Evolutionary conservation across 495 filamentous ascomycete species (phyloP).

Genomic region (Poronia punctata): DNA sequence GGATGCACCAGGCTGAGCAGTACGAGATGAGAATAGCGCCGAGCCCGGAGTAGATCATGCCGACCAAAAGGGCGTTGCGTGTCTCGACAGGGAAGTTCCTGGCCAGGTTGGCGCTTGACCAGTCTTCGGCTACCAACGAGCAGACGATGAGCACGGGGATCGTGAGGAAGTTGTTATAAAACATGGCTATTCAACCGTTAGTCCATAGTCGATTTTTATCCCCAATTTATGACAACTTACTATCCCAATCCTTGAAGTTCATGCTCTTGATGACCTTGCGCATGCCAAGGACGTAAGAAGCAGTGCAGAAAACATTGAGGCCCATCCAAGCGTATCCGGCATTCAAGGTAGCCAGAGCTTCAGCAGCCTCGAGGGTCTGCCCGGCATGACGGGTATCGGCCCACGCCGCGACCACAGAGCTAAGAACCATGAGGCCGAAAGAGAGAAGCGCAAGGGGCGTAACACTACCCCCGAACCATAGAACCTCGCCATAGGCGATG

Average conservation of each 20-base stretch:
- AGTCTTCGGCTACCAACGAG: slow-evolving; percentile 84
- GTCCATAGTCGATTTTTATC: slow-evolving; percentile 5
- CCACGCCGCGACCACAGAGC: slow-evolving; percentile 93
- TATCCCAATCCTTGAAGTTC: slow-evolving; percentile 99
- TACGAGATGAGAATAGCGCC: slow-evolving; percentile 98
- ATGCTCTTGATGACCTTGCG: slow-evolving; percentile 98
- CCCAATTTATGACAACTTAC: too few relatives aligned
- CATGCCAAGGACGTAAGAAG: slow-evolving; percentile 87
- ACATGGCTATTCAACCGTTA: slow-evolving; percentile 72
- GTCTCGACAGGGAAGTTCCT: slow-evolving; percentile 79
- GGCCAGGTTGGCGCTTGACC: slow-evolving; percentile 75
- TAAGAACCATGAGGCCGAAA: slow-evolving; percentile 96
- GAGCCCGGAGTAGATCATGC: slow-evolving; percentile 91
- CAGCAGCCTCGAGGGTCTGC: slow-evolving; percentile 54
- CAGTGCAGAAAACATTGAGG: slow-evolving; percentile 93
- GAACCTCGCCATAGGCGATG: slow-evolving; percentile 95
- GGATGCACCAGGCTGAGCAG: slow-evolving; percentile 96
- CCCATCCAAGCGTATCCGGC: slow-evolving; percentile 98
- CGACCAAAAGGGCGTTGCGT: slow-evolving; percentile 67
- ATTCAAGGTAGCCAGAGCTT: slow-evolving; percentile 80
- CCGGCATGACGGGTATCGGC: slow-evolving; percentile 90
- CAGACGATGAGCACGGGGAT: slow-evolving; percentile 84
- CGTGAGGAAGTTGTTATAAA: slow-evolving; percentile 98
- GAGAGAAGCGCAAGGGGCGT: slow-evolving; percentile 83
- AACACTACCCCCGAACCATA: slow-evolving; percentile 97